Base-by-base conservation (phyloP, 208 protist genomes). In the Trypanosoma lewisi region DNA sequence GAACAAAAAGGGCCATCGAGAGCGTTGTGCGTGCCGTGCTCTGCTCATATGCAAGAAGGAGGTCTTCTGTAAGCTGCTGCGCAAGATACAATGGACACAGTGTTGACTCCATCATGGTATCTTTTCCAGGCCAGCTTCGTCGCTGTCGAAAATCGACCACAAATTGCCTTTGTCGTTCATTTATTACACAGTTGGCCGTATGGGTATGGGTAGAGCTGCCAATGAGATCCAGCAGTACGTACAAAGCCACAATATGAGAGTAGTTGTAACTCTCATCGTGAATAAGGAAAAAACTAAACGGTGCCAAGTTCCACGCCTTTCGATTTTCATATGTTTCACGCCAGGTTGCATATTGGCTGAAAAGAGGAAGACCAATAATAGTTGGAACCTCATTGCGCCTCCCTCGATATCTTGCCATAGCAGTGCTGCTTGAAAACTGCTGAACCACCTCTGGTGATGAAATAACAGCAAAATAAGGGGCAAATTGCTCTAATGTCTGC, bases 331-430 rank as follows among this genome's bases (percentile, higher is more conserved):
- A 96, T 14, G 87, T 65, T 64, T 96, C 89, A 2, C 75, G 50
- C 87, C 89, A 96, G 23, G 89, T 91, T 16, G 73, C 72, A 54
- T 86, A 96, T 65, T 96, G 89, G 57, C 81, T 91, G 52, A 91
- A 85, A 16, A 96, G 37, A 4, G 86, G 86, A 33, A 93, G 53
- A 11, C 89, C 89, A 8, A 93, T 71, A 1, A 83, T 55, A 36
- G 91, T 75, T 0, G 78, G 76, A 0, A 57, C 53, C 9, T 72
- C 51, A 2, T 63, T 48, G 25, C 60, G 60, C 19, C 41, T 11
- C 48, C 87, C 77, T n/a, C 58, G 63, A 3, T 77, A 63, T 19
- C 63, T 67, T 31, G 70, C 65, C 12, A 77, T 50, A 5, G 62
- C 56, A 44, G 69, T 75, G 39, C 83, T 78, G 11, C 82, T 67